phyloP scores from a whole-genome alignment of 1,284 basidiomycete species.

The Leccinum pachyderme region DNA sequence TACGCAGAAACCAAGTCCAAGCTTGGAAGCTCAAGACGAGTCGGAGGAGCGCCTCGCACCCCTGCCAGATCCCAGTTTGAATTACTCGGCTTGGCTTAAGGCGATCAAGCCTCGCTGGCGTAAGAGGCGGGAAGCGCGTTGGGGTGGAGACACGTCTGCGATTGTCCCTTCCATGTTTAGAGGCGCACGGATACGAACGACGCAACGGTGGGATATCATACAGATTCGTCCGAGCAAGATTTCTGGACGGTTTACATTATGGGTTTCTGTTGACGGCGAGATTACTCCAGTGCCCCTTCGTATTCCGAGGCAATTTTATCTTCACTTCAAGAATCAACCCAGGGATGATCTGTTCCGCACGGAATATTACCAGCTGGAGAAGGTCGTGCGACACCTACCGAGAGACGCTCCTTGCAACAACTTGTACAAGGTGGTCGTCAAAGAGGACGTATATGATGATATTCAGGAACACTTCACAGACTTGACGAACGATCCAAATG shows the following conservation, averaged over 20 bases:
- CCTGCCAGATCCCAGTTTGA: slow-evolving; percentile 57
- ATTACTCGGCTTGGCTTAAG: slow-evolving; percentile 82
- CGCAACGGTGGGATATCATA: slow-evolving; percentile 88
- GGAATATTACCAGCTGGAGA: slow-evolving; percentile 70
- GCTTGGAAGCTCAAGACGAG: slow-evolving; percentile 41
- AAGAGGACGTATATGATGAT: slow-evolving; percentile 82
- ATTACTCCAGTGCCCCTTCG: slow-evolving; percentile 80
- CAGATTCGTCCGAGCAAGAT: slow-evolving; percentile 81
- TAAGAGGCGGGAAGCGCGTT: slow-evolving; percentile 50
- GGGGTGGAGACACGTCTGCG: slow-evolving; percentile 39
- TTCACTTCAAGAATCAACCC: slow-evolving; percentile 78
- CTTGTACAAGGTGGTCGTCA: slow-evolving; percentile 82
- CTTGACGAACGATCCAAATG: slow-evolving; percentile 90
- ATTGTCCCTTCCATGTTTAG: slow-evolving; percentile 80
- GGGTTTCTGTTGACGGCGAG: slow-evolving; percentile 84
- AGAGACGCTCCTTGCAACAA: slow-evolving; percentile 76
- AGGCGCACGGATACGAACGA: slow-evolving; percentile 63
- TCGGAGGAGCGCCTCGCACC: slow-evolving; percentile 27
- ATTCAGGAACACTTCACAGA: slow-evolving; percentile 91
- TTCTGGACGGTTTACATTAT: slow-evolving; percentile 85
- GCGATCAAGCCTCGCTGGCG: slow-evolving; percentile 85
- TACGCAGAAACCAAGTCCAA: slow-evolving; percentile 37
- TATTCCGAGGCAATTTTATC: slow-evolving; percentile 90
- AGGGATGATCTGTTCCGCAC: slow-evolving; percentile 63
- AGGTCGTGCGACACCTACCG: slow-evolving; percentile 79